A percentile compares a stretch with the other conserved stretches of the same genome.
Conservation (phyloP, 768 basidiomycete genomes). For the Auricularia heimuer region DNA sequence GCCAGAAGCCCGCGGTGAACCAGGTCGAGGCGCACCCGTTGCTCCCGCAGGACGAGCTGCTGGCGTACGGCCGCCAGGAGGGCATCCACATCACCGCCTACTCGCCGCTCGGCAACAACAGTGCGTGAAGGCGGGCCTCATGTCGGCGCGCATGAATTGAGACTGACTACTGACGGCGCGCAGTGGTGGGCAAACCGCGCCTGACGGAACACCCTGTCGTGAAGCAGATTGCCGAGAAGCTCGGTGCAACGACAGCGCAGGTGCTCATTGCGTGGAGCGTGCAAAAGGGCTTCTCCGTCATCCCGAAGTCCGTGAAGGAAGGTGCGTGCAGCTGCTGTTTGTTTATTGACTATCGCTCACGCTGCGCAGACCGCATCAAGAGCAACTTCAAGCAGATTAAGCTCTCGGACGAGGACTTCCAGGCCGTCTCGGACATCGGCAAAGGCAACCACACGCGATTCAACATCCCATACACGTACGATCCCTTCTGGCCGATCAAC, state of each 20-base stretch:
- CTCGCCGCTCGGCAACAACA: slow-evolving; percentile 71
- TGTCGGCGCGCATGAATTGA: too few species aligned
- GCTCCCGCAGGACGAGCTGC: slow-evolving; percentile 64
- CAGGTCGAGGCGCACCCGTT: slow-evolving; percentile 81
- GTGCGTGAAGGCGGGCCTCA: slow-evolving; percentile 27
- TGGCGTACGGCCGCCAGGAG: slow-evolving; percentile 57
- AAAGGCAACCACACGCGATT: slow-evolving; percentile 37
- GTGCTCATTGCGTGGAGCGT: slow-evolving; percentile 77
- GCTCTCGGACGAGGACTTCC: slow-evolving; percentile 57
- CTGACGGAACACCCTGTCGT: slow-evolving; percentile 60
- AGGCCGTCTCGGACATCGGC: slow-evolving; percentile 44
- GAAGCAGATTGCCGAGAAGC: slow-evolving; percentile 48
- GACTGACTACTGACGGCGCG: slow-evolving; percentile 4
- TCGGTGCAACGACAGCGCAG: slow-evolving; percentile 64
- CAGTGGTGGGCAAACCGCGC: slow-evolving; percentile 51
- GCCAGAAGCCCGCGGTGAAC: slow-evolving; percentile 65
- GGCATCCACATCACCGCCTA: slow-evolving; percentile 62
- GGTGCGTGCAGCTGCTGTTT: background rate
- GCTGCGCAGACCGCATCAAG: slow-evolving; percentile 40
- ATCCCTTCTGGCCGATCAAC: slow-evolving; percentile 60
- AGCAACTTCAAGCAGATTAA: slow-evolving; percentile 73
- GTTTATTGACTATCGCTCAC: slow-evolving; percentile 9
- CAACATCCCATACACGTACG: slow-evolving; percentile 57
- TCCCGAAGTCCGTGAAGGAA: slow-evolving; percentile 67
- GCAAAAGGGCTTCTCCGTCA: slow-evolving; percentile 67